These are phyloP conservation scores for Colletotrichum lini DNA, from an alignment of 2,329 filamentous ascomycete species.

Conservation along the genomic window DNA sequence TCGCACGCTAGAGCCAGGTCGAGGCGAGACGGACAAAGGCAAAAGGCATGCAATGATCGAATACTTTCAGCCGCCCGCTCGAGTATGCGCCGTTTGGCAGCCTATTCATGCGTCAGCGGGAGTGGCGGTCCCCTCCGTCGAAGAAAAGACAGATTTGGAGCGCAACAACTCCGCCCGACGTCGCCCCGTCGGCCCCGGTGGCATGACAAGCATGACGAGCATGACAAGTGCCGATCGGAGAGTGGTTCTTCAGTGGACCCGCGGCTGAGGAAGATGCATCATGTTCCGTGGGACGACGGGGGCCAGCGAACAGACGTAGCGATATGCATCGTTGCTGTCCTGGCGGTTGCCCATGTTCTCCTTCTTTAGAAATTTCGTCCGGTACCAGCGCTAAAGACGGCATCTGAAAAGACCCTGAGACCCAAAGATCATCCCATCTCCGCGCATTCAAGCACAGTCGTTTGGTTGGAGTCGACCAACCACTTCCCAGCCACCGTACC, in stretches of 20 bases:
- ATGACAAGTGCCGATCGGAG: slow-evolving; percentile 20
- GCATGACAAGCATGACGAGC: slow-evolving; percentile 34
- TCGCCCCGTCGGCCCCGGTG: slow-evolving; percentile 9
- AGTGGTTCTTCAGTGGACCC: slow-evolving; percentile 24
- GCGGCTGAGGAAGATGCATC: slow-evolving; percentile 1
- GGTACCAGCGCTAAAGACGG: background rate
- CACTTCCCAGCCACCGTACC: slow-evolving; percentile 17
- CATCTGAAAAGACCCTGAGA: slow-evolving; percentile 2
- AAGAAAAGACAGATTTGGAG: background rate
- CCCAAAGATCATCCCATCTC: slow-evolving; percentile 23
- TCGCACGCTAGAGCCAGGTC: background rate
- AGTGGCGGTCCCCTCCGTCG: background rate
- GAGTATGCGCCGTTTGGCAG: background rate
- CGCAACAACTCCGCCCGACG: background rate
- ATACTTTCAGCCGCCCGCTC: background rate
- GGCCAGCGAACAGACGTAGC: slow-evolving; percentile 2
- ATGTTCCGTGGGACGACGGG: background rate
- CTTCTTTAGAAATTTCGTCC: slow-evolving; percentile 9
- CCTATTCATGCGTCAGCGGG: background rate
- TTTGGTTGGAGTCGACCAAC: background rate
- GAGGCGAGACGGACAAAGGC: background rate
- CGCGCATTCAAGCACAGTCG: background rate
- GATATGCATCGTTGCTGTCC: background rate
- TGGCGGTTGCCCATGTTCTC: background rate
- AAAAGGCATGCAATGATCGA: background rate